Evolutionary conservation across 345 rosid genomes (phyloP).

Genomic region (Noccaea caerulescens): DNA sequence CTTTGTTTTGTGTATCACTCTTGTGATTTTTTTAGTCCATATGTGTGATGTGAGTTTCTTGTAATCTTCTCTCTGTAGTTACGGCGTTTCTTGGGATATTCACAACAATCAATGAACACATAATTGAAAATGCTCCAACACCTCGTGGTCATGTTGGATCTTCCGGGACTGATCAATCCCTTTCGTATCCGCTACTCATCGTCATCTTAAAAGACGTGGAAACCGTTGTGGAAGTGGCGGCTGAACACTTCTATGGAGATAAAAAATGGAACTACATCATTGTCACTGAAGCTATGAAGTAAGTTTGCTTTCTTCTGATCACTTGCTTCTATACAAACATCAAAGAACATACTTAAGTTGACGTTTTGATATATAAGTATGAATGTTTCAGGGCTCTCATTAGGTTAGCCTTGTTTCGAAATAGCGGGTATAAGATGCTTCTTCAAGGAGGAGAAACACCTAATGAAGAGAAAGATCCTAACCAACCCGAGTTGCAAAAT

Average conservation of each 20-base stretch:
- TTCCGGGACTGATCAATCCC: slow-evolving; percentile 47
- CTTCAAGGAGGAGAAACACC: slow-evolving; percentile 87
- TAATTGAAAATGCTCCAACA: slow-evolving; percentile 67
- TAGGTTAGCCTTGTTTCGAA: slow-evolving; percentile 70
- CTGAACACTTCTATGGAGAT: slow-evolving; percentile 79
- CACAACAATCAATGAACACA: slow-evolving; percentile 83
- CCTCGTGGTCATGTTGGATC: slow-evolving; percentile 45
- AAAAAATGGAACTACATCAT: slow-evolving; percentile 92
- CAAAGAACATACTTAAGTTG: neutral
- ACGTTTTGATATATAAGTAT: slow-evolving; percentile 23
- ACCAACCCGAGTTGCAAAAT: slow-evolving; percentile 47
- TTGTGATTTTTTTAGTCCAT: neutral
- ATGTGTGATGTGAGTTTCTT: slow-evolving; percentile 34
- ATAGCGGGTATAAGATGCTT: slow-evolving; percentile 90
- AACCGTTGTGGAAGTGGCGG: slow-evolving; percentile 86
- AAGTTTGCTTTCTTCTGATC: slow-evolving; percentile 42
- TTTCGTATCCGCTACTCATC: slow-evolving; percentile 76
- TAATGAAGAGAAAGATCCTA: slow-evolving; percentile 55
- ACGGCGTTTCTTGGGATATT: slow-evolving; percentile 81
- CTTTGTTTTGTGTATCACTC: neutral
- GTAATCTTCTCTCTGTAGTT: slow-evolving; percentile 58
- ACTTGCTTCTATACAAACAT: neutral
- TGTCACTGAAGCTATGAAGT: slow-evolving; percentile 79
- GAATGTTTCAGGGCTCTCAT: slow-evolving; percentile 59
- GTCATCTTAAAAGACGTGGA: slow-evolving; percentile 84